These are phyloP conservation scores for Vanrija sp. DNA, from an alignment of 1,284 basidiomycete genomes.

Conservation along the genomic window DNA sequence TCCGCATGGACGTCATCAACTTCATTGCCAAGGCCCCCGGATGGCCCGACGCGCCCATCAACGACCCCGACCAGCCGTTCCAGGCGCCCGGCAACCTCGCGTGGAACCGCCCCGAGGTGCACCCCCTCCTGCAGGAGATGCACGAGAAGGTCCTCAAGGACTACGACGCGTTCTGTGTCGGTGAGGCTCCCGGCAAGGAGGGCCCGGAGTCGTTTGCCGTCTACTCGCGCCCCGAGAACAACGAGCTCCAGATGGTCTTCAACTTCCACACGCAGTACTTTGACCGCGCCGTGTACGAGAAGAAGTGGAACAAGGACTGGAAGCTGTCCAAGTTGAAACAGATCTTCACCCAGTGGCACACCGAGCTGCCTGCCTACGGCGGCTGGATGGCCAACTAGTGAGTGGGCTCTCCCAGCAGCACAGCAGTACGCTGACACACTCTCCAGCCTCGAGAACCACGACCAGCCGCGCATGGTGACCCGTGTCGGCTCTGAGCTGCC, in stretches of 20 bases:
- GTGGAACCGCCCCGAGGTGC: conserved; percentile 58
- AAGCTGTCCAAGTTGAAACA: conserved; percentile 58
- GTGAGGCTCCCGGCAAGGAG: conserved; percentile 11
- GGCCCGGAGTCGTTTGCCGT: conserved; percentile 25
- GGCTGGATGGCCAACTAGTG: conserved; percentile 58
- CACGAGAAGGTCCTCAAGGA: conserved; percentile 54
- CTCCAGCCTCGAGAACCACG: conserved; percentile 41
- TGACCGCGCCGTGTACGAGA: conserved; percentile 17
- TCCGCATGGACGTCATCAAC: conserved; percentile 27
- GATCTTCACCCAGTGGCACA: conserved; percentile 61
- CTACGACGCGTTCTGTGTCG: conserved; percentile 18
- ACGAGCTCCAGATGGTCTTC: conserved; percentile 59
- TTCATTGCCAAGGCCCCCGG: conserved; percentile 54
- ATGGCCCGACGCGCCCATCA: conserved; percentile 62
- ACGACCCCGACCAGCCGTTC: conserved; percentile 52
- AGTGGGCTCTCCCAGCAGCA: neutral
- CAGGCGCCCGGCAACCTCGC: conserved; percentile 45
- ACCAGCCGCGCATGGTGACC: conserved; percentile 58
- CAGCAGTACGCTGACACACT: neutral
- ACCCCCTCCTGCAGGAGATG: conserved; percentile 68
- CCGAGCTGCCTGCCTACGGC: conserved; percentile 56
- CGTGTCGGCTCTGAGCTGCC: conserved; percentile 64
- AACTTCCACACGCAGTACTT: conserved; percentile 48
- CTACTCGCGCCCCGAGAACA: conserved; percentile 60
- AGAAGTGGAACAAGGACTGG: conserved; percentile 48